These are phyloP conservation scores for Trichoderma sp. DNA, from an alignment of 2,329 filamentous ascomycete species.

Conservation along the genomic window DNA sequence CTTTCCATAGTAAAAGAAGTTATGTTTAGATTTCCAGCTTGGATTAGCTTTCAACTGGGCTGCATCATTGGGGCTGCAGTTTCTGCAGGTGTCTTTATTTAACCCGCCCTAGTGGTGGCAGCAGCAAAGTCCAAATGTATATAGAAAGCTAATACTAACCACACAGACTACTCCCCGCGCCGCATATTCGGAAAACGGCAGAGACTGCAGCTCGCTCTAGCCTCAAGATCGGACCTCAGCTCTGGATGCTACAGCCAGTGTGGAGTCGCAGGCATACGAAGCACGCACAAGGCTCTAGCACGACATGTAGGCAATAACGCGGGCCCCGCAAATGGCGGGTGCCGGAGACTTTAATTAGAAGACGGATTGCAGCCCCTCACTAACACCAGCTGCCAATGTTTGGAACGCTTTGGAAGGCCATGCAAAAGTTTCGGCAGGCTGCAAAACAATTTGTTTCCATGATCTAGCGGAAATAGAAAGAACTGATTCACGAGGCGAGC, in stretches of 20 bases:
- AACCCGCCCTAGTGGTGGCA: neutral
- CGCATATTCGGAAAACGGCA: conserved; percentile 17
- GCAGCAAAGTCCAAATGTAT: neutral
- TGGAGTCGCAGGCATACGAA: conserved; percentile 17
- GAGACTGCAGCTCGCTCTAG: conserved; percentile 18
- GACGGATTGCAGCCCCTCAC: conserved; percentile 22
- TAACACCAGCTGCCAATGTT: neutral
- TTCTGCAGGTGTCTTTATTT: neutral
- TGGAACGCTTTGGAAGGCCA: neutral
- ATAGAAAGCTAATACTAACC: neutral
- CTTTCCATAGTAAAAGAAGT: neutral
- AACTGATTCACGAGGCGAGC: neutral
- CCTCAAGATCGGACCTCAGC: conserved; percentile 18
- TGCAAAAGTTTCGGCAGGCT: neutral
- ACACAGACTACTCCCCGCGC: neutral
- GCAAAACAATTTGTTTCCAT: neutral
- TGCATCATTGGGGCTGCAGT: neutral
- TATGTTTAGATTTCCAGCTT: neutral
- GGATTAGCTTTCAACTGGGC: neutral
- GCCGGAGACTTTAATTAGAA: conserved; percentile 24
- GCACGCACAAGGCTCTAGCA: neutral
- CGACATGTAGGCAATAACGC: neutral
- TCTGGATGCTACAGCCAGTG: conserved; percentile 3
- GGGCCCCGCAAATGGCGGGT: conserved; percentile 16
- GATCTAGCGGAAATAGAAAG: neutral